phyloP scores from a whole-genome alignment of 129 eudicot species.

The Artemisia annua region DNA sequence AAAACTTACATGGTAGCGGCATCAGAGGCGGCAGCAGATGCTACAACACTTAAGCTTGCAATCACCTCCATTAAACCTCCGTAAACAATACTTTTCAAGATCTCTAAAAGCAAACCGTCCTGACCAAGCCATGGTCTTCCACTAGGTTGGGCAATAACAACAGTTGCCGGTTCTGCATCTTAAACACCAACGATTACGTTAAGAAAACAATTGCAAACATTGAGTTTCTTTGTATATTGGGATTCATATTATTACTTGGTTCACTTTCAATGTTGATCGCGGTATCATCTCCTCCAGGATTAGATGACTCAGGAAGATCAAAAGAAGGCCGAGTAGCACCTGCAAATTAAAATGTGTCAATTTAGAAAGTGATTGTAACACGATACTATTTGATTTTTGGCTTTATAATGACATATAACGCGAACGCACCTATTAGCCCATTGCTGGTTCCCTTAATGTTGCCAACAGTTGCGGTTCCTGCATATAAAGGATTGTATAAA shows the following conservation, averaged over 20 bases:
- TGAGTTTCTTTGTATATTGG: neutral
- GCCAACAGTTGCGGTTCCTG: no score
- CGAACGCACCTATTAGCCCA: no score
- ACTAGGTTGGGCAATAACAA: neutral
- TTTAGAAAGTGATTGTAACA: neutral
- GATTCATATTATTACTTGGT: slow-evolving; percentile 14
- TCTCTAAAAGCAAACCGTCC: no score
- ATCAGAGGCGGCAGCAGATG: no score
- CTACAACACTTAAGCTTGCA: no score
- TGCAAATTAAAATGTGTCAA: neutral
- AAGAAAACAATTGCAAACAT: neutral
- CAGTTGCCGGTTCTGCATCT: slow-evolving; percentile 9
- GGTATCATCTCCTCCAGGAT: neutral
- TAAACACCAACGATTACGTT: neutral
- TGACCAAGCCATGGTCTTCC: no score
- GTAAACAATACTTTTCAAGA: no score
- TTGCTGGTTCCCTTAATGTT: no score
- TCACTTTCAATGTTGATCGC: neutral
- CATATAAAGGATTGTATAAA: no score
- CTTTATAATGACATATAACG: no score
- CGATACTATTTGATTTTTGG: no score
- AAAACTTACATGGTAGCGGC: neutral
- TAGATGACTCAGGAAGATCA: slow-evolving; percentile 1
- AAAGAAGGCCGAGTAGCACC: neutral
- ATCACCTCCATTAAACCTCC: no score